Evolutionary conservation across 495 filamentous ascomycete genomes (phyloP).

Genomic region (Penicillium robsamsonii): DNA sequence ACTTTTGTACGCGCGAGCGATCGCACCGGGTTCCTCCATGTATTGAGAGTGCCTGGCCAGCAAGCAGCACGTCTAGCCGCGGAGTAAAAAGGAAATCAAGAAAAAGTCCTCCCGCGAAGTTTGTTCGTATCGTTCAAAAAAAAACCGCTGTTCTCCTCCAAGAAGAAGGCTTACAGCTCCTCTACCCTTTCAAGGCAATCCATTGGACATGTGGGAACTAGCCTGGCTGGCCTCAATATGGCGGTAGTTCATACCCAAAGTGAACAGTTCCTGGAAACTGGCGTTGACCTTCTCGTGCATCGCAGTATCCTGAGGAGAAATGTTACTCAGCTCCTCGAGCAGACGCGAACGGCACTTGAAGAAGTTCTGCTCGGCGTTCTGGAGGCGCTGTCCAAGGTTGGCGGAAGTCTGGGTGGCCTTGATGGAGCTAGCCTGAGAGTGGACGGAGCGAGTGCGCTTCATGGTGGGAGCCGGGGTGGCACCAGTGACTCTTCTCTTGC

Average conservation of each 20-base stretch:
- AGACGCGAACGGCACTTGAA: constrained; percentile 44
- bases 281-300: constrained; percentile 51
- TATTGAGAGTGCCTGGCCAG: constrained; percentile 6
- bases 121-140: neutral
- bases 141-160: neutral
- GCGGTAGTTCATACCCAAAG: constrained; percentile 46
- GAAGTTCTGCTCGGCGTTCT: constrained; percentile 46
- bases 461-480: constrained; percentile 40
- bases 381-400: constrained; percentile 44
- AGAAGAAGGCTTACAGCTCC: constrained; percentile 4
- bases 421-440: constrained; percentile 37
- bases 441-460: constrained; percentile 48
- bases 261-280: constrained; percentile 48
- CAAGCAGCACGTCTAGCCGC: constrained; percentile 5
- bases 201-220: constrained; percentile 35
- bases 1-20: neutral
- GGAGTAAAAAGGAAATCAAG: constrained; percentile 1
- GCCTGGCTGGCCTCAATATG: constrained; percentile 48
- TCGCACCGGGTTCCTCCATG: constrained; percentile 3
- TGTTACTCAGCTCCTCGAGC: constrained; percentile 42
- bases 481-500: constrained; percentile 43
- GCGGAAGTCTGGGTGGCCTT: constrained; percentile 38
- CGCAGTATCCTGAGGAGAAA: constrained; percentile 42
- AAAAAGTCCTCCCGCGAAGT: constrained; percentile 6
- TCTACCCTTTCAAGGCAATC: constrained; percentile 32